A percentile compares a stretch with the other conserved stretches of the same genome.
phyloP scores from a whole-genome alignment of 1,139 yeast genomes.

The Zygoascus hellenicus region DNA sequence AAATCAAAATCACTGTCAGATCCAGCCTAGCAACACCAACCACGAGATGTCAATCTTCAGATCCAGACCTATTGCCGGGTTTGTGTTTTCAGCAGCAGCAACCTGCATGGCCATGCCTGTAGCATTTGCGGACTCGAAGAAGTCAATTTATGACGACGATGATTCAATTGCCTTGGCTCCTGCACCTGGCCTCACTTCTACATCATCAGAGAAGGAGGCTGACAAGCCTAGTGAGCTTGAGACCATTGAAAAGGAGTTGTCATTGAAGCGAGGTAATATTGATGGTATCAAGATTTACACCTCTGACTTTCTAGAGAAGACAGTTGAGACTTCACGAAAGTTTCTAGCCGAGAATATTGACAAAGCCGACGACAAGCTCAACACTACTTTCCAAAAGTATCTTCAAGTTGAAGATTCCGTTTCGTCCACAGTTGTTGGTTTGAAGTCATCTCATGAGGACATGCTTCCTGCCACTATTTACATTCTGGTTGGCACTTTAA shows the following conservation, averaged over 20 bases:
- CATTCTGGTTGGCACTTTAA: conserved; percentile 63
- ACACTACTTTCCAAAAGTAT: conserved; percentile 44
- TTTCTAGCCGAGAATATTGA: conserved; percentile 31
- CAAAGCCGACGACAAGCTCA: conserved; percentile 36
- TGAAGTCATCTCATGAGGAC: conserved; percentile 70
- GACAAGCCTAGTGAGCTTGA: conserved; percentile 4
- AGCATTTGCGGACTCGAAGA: conserved; percentile 13
- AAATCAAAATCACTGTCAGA: neutral
- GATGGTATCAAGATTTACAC: conserved; percentile 58
- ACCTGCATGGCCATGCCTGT: neutral
- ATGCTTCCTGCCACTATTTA: conserved; percentile 72
- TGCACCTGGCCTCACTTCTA: conserved; percentile 46
- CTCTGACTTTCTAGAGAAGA: conserved; percentile 43
- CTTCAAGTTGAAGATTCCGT: conserved; percentile 61
- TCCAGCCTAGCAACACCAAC: no score
- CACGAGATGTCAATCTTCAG: neutral
- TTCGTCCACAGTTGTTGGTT: conserved; percentile 57
- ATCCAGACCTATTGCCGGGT: conserved; percentile 3
- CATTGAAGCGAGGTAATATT: conserved; percentile 38
- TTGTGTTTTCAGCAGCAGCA: neutral
- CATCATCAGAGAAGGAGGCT: conserved; percentile 46
- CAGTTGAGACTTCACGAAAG: conserved; percentile 46
- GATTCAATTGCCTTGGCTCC: conserved; percentile 36
- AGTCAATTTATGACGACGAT: conserved; percentile 34
- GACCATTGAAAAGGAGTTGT: conserved; percentile 28